Base-by-base conservation (phyloP, 228 moss, liverwort and hornwort genomes). In the Sphagnum magellanicum region DNA sequence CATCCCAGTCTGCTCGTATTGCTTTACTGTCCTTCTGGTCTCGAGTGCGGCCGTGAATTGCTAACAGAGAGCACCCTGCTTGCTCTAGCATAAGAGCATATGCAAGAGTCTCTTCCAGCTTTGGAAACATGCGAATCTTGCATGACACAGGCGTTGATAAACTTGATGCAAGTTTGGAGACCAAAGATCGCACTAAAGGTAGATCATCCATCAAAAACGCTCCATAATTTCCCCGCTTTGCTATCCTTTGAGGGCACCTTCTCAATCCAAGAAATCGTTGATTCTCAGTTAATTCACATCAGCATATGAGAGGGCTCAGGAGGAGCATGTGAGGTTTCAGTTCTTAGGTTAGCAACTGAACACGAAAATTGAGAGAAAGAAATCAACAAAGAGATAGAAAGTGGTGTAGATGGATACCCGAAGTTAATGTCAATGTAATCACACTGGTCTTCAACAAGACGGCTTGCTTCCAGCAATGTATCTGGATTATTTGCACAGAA, bases 401-500 rank as follows among this genome's bases (percentile, higher is more conserved):
- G 47, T 8, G 0, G 6, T 53, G 66, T 16, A 51, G 72, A 59
- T 69, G 47, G 61, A 59, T 82, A 98, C 98, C 98, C 98, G 51
- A 98, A 83, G 75, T 98, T 98, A 55, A 98, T 83, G 73, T 98
- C 98, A 13, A 98, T 75, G 70, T 90, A 94, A 78, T 98, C 98
- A 67, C 98, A 98, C n/a, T 82, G 67, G 51, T 78, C 74, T 78
- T 91, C 90, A 67, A 94, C 98, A 69, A 94, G 79, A 68, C 80
- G 87, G 59, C 83, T 90, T 60, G 98, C 98, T 77, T 92, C 84
- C 71, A 98, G 74, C 72, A 98, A 74, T 16, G 83, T 86, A 10
- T 92, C 98, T 10, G 98, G 94, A 79, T 98, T 92, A 65, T 98
- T 98, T 70, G 94, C 94, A 83, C 98, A 98, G 67, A 98, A 98